A percentile compares a stretch with the other conserved stretches of the same genome.
These are phyloP conservation scores for Neofusicoccum kwambonambiense DNA, from an alignment of 2,329 filamentous ascomycete species.

Conservation along the genomic window DNA sequence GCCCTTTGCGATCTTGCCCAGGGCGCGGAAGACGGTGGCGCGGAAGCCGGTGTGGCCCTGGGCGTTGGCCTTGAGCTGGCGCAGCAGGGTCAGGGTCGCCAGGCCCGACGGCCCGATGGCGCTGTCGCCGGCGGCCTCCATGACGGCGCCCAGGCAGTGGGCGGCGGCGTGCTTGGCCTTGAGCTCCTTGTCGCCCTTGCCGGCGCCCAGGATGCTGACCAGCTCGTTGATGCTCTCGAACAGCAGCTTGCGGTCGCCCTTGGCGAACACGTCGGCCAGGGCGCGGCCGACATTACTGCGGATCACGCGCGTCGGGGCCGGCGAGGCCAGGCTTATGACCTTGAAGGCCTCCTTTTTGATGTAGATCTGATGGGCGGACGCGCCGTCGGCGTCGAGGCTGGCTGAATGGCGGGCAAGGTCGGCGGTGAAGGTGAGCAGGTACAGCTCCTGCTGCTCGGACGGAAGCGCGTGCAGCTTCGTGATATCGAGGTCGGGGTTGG, in stretches of 20 bases:
- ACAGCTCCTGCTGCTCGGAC: slow-evolving; percentile 92
- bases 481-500: slow-evolving; percentile 79
- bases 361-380: slow-evolving; percentile 84
- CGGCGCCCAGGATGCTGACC: slow-evolving; percentile 65
- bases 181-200: slow-evolving; percentile 74
- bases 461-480: slow-evolving; percentile 85
- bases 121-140: slow-evolving; percentile 89
- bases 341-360: slow-evolving; percentile 94
- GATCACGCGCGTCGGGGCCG: slow-evolving; percentile 82
- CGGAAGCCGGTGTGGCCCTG: slow-evolving; percentile 79
- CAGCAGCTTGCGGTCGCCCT: slow-evolving; percentile 85
- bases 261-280: slow-evolving; percentile 76
- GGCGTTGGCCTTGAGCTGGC: slow-evolving; percentile 70
- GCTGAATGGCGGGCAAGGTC: slow-evolving; percentile 78
- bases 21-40: slow-evolving; percentile 70
- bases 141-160: slow-evolving; percentile 83
- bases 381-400: slow-evolving; percentile 71
- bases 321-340: slow-evolving; percentile 78
- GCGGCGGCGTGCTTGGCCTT: slow-evolving; percentile 84
- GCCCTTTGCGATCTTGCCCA: slow-evolving; percentile 74
- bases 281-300: slow-evolving; percentile 85
- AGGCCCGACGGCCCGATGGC: slow-evolving; percentile 79
- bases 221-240: slow-evolving; percentile 95
- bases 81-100: slow-evolving; percentile 69
- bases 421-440: slow-evolving; percentile 84